Base-by-base conservation (phyloP, 768 basidiomycete species). In the Boletus rex-veris region DNA sequence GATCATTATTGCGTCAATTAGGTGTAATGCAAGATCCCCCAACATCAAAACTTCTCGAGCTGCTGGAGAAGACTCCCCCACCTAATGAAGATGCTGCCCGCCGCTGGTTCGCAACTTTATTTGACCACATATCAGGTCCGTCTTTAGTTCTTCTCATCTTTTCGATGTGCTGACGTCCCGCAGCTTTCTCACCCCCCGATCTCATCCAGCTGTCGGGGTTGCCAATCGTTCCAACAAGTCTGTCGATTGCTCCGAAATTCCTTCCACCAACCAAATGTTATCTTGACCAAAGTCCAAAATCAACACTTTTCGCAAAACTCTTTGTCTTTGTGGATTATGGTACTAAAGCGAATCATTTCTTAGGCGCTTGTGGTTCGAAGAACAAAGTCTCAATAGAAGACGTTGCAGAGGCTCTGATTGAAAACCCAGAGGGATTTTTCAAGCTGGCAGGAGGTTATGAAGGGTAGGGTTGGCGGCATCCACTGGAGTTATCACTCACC, bases 261-360 rank as follows among this genome's bases (percentile, higher is more conserved):
- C 64, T 84, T 16, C 70, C 79, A 21, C 86, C 86, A 10, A 74
- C 66, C 5, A 82, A 84, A 54, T 90, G 88, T 58, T 88, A 83
- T 65, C 24, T 90, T 53, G 79, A 77, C 9, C 72, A 76, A 38
- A 73, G 75, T 41, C 67, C 73, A 12, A 70, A 74, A 26, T 75
- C 78, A n/a, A 74, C 76, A 15, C 80, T 91, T 38, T 85, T 88
- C 64, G 83, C 83, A 2, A 84, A 85, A 52, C 73, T 94, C 2
- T 95, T 96, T 64, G 77, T 80, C 18, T 95, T 92, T 58, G 82
- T 97, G 43, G 84, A 94, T 66, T 95, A 94, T 64, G 92, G 91
- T 0, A 62, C 76, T 1, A 74, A 77, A 12, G 93, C 86, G 18
- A 94, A 93, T 61, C 74, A 77, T 6, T 97, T 98, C 70, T 74